phyloP scores from a whole-genome alignment of 148 eudicot genomes.

The Cornus kousa region DNA sequence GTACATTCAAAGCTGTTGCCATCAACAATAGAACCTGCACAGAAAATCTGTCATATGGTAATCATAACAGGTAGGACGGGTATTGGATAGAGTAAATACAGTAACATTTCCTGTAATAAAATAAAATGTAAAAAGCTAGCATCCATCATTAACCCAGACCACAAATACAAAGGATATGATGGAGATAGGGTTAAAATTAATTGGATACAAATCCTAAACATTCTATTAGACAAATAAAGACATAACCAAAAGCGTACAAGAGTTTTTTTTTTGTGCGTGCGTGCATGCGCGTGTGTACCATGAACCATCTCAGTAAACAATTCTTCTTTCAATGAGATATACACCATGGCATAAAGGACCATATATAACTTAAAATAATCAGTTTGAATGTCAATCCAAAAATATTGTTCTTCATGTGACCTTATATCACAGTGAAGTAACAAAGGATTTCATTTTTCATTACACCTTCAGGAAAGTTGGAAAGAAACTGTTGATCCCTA shows the following conservation, averaged over 20 bases:
- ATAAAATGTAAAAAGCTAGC: neutral
- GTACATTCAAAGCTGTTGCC: conserved; percentile 84
- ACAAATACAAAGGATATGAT: too few species aligned
- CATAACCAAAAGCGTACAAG: neutral
- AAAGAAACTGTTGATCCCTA: neutral
- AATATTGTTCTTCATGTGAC: too few species aligned
- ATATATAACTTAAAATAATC: too few species aligned
- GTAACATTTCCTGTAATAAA: neutral
- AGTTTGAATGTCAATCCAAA: too few species aligned
- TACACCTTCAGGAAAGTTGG: neutral
- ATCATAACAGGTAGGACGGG: neutral
- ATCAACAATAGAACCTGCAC: conserved; percentile 80
- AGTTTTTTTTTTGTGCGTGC: neutral
- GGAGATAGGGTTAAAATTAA: too few species aligned
- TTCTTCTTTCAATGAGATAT: neutral
- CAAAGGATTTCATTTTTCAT: too few species aligned
- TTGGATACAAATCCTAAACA: neutral
- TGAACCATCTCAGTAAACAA: neutral
- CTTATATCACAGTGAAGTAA: too few species aligned
- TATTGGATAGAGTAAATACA: too few species aligned
- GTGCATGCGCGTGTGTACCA: neutral
- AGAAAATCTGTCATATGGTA: neutral
- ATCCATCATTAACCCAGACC: neutral
- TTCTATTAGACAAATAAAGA: neutral
- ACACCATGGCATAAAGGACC: too few species aligned